phyloP scores from a whole-genome alignment of 257 asterid species.

The Avicennia marina region DNA sequence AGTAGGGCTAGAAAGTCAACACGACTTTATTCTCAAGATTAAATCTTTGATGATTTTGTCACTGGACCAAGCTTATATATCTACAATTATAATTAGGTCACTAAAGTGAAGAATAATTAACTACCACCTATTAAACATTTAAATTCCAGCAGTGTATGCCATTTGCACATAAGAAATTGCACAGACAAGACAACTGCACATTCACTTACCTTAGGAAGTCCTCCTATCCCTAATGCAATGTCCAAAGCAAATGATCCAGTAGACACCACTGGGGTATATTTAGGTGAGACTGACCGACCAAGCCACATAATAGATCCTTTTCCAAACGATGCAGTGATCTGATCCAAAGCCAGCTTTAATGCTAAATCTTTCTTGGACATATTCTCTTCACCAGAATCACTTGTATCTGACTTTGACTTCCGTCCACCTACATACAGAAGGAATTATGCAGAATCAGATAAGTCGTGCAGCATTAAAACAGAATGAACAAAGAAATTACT shows the following conservation, averaged over 20 bases:
- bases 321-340: constrained; percentile 74
- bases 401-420: constrained; percentile 62
- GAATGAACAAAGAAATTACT: constrained; percentile 1
- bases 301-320: constrained; percentile 99
- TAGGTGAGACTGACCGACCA: constrained; percentile 56
- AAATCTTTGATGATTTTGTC: too few species aligned
- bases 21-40: too few species aligned
- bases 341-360: constrained; percentile 78
- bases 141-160: neutral
- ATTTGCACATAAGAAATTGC: constrained; percentile 1
- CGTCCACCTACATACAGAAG: constrained; percentile 43
- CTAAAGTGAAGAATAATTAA: neutral
- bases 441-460: neutral
- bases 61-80: neutral
- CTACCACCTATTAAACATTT: neutral
- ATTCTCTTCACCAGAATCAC: constrained; percentile 85
- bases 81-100: neutral
- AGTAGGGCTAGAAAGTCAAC: too few species aligned
- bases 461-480: too few species aligned
- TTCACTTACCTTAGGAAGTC: constrained; percentile 75
- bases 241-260: constrained; percentile 91
- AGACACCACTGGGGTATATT: constrained; percentile 76
- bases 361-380: constrained; percentile 94
- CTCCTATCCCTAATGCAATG: constrained; percentile 83
- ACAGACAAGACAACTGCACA: neutral